A percentile compares a stretch with the other conserved stretches of the same genome.
phyloP scores from a whole-genome alignment of 1,139 yeast genomes.

The Protomyces pachydermus region DNA sequence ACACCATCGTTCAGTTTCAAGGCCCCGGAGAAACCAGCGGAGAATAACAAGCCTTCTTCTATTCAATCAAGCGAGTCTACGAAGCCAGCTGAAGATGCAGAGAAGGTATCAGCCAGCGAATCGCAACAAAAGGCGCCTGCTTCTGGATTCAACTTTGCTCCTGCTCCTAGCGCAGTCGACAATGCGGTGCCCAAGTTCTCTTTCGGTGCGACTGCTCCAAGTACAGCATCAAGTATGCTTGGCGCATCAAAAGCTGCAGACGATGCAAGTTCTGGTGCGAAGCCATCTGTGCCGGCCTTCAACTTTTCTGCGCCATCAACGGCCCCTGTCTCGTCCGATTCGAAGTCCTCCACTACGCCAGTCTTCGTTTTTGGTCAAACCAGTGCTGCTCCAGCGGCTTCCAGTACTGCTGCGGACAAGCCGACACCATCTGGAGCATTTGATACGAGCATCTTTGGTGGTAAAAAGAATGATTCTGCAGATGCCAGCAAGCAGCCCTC shows the following conservation, averaged over 20 bases:
- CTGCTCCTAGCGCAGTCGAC: not conserved
- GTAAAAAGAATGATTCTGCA: not conserved
- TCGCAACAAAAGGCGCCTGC: not conserved
- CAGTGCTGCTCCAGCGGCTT: not conserved
- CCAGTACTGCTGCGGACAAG: not conserved
- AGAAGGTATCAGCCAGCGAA: not conserved
- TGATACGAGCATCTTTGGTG: not conserved
- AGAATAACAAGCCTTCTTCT: no score
- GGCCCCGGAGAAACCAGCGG: not conserved
- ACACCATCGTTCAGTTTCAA: not conserved
- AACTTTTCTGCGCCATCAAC: no score
- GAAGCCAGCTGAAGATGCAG: not conserved
- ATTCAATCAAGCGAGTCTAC: not conserved
- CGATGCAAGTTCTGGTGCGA: not conserved
- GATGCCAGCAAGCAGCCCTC: not conserved
- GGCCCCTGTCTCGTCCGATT: not conserved
- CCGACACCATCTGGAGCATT: not conserved
- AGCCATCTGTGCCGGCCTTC: no score
- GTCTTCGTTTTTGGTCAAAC: not conserved
- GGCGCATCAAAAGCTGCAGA: not conserved
- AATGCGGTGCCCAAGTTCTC: not conserved
- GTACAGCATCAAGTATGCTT: not conserved
- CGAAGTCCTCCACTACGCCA: not conserved
- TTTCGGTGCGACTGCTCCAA: not conserved
- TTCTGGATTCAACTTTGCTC: not conserved